Evolutionary conservation across 352 stramenopile species (phyloP).

Genomic region (Poterioochromonas sp.): DNA sequence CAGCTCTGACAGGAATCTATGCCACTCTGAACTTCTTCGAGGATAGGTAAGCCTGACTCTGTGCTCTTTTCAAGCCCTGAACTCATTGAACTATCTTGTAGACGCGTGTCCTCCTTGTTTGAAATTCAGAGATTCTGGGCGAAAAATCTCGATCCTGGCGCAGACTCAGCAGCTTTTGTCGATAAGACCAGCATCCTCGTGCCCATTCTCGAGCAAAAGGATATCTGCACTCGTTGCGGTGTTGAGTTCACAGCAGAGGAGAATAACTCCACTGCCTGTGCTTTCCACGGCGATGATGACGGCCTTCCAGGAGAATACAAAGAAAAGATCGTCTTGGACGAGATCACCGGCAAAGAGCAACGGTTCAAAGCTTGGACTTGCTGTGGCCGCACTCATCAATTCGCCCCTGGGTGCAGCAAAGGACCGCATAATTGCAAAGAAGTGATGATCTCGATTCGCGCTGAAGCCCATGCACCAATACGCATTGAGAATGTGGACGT

Average conservation of each 20-base stretch:
- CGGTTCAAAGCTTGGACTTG: constrained; percentile 27
- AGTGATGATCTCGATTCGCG: constrained; percentile 19
- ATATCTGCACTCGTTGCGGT: constrained; percentile 22
- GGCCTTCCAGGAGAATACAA: constrained; percentile 15
- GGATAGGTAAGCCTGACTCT: constrained; percentile 4
- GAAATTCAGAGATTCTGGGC: constrained; percentile 32
- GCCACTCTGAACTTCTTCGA: neutral
- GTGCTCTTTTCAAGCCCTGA: constrained; percentile 10
- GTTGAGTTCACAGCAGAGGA: constrained; percentile 1
- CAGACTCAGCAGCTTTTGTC: neutral
- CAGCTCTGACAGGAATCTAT: constrained; percentile 15
- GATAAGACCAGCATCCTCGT: neutral
- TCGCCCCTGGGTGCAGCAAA: neutral
- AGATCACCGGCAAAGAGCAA: neutral
- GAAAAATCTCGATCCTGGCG: neutral
- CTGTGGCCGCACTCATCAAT: neutral
- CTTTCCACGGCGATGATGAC: constrained; percentile 25
- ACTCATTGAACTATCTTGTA: neutral
- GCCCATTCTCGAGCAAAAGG: constrained; percentile 2
- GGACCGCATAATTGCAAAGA: constrained; percentile 32
- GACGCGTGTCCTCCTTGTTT: neutral
- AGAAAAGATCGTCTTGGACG: neutral
- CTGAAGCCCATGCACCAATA: constrained; percentile 1
- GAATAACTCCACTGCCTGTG: neutral
- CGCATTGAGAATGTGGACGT: constrained; percentile 25